These are phyloP conservation scores for Candida morakotiae DNA, from an alignment of 805 yeast species.

Conservation along the genomic window DNA sequence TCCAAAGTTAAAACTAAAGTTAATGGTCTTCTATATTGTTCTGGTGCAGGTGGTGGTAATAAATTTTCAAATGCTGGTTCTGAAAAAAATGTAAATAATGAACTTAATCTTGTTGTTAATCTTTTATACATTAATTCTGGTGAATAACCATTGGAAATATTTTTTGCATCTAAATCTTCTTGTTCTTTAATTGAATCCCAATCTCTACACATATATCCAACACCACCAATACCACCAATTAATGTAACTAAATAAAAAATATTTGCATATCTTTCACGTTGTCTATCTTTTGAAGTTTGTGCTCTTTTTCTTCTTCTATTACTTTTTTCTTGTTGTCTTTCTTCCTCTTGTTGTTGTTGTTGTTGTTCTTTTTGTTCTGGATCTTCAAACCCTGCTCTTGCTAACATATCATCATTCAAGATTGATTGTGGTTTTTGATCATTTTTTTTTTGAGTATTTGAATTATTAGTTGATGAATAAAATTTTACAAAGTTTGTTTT, in stretches of 20 bases:
- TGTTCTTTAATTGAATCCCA: slow-evolving; percentile 79
- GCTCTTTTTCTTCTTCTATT: slow-evolving; percentile 45
- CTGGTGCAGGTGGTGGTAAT: slow-evolving; percentile 89
- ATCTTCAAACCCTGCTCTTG: slow-evolving; percentile 77
- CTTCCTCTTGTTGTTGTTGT: slow-evolving; percentile 10
- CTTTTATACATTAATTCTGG: slow-evolving; percentile 65
- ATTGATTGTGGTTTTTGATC: slow-evolving; percentile 23
- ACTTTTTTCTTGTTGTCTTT: slow-evolving; percentile 9
- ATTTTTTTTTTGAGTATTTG: slow-evolving; percentile 17
- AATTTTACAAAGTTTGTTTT: no score
- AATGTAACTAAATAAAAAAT: slow-evolving; percentile 61
- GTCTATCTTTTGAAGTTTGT: slow-evolving; percentile 66
- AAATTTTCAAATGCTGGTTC: slow-evolving; percentile 93
- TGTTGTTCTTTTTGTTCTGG: slow-evolving; percentile 13
- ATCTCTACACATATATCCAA: slow-evolving; percentile 70
- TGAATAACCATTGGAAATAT: slow-evolving; percentile 62
- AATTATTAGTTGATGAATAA: no score
- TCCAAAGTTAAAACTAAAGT: slow-evolving; percentile 88
- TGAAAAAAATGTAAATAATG: slow-evolving; percentile 76
- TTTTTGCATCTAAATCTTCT: slow-evolving; percentile 45
- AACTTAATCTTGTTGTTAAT: slow-evolving; percentile 64
- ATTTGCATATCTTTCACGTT: slow-evolving; percentile 79
- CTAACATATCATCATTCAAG: slow-evolving; percentile 75
- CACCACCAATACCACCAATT: slow-evolving; percentile 50
- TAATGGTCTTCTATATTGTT: slow-evolving; percentile 86